These are phyloP conservation scores for Raffaelea arxii DNA, from an alignment of 2,329 filamentous ascomycete species.

Conservation along the genomic window DNA sequence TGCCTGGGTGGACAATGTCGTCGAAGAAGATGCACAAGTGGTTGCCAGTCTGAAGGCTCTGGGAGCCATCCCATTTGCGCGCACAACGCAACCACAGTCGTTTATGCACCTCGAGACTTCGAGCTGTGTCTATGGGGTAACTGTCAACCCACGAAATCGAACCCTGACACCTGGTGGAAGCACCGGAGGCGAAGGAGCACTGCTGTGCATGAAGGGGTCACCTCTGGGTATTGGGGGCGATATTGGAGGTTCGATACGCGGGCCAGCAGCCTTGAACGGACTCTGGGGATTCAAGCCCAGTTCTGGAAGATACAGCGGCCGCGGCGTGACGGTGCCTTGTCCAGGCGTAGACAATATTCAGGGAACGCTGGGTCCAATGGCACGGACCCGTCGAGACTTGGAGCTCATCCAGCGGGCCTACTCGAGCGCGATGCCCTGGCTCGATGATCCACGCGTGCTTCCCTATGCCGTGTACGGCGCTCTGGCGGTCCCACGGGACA, in stretches of 20 bases:
- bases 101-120: background rate
- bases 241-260: slow-evolving; percentile 1
- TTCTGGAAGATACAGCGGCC: background rate
- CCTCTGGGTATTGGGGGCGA: slow-evolving; percentile 1
- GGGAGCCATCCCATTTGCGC: background rate
- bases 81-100: background rate
- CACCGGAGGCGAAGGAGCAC: slow-evolving; percentile 1
- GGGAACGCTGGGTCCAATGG: background rate
- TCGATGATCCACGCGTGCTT: no score
- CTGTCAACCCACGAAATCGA: background rate
- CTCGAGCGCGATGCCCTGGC: no score
- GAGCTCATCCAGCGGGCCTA: background rate
- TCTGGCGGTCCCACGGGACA: no score
- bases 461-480: no score
- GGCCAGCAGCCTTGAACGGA: background rate
- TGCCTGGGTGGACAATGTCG: background rate
- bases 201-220: background rate
- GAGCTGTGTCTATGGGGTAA: background rate
- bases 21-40: background rate
- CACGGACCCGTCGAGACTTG: background rate
- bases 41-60: background rate
- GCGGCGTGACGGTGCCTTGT: no score
- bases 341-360: no score
- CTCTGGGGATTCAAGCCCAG: background rate
- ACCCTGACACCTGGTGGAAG: slow-evolving; percentile 1